Conservation (phyloP, 768 basidiomycete species). For the Naematelia encephala region DNA sequence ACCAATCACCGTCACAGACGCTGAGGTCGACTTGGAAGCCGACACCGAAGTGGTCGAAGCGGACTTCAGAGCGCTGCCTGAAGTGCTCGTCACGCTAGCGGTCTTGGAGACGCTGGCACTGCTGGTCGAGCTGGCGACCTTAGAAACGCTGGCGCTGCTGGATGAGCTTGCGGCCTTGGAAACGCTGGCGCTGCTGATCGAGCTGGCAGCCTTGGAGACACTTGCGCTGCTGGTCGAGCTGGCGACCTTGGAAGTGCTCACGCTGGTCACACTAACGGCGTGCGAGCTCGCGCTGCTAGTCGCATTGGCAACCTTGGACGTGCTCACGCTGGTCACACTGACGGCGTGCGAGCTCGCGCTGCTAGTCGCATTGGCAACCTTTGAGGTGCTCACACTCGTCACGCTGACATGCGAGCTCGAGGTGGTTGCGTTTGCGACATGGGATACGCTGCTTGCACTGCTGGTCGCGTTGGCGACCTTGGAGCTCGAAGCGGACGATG, state of each 20-base stretch:
- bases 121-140: background rate
- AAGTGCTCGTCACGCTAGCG: background rate
- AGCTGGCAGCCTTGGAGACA: conserved; percentile 2
- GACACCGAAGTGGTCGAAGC: background rate
- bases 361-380: conserved; percentile 8
- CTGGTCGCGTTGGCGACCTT: conserved; percentile 12
- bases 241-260: conserved; percentile 2
- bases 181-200: background rate
- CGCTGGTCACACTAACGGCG: background rate
- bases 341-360: background rate
- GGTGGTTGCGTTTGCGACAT: conserved; percentile 8
- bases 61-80: background rate
- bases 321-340: background rate
- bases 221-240: background rate
- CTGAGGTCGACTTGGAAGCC: background rate
- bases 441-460: background rate
- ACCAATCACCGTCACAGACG: background rate
- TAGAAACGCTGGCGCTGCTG: background rate
- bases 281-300: too few relatives aligned
- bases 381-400: background rate
- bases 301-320: conserved; percentile 12
- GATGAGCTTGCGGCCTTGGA: background rate
- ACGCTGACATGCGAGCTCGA: background rate
- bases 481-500: conserved; percentile 4
- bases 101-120: background rate